These are phyloP conservation scores for Suaeda aralocaspica DNA, from an alignment of 148 eudicot genomes.

Conservation along the genomic window DNA sequence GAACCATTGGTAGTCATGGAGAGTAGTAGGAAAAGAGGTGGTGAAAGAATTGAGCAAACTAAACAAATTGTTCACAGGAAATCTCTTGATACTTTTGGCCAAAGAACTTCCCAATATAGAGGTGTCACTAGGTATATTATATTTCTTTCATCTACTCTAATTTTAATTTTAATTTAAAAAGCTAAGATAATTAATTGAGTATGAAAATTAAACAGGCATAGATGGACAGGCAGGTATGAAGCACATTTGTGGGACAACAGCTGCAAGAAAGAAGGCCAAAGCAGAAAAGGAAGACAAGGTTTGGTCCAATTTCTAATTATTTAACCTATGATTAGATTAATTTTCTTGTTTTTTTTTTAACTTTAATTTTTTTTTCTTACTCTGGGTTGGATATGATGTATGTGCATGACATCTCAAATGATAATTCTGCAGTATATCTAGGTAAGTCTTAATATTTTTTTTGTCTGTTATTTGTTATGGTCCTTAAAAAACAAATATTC, in stretches of 20 bases:
- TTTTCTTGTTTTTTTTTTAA: not conserved
- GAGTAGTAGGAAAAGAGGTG: slow-evolving; percentile 56
- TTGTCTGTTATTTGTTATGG: not conserved
- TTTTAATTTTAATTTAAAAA: not conserved
- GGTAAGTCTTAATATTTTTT: slow-evolving; percentile 46
- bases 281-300: slow-evolving; percentile 97
- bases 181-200: not conserved
- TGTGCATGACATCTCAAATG: not conserved
- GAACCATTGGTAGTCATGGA: slow-evolving; percentile 46
- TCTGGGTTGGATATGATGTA: slow-evolving; percentile 18
- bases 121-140: slow-evolving; percentile 75
- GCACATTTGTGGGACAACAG: slow-evolving; percentile 51
- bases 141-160: not conserved
- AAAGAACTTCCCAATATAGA: slow-evolving; percentile 93
- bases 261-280: slow-evolving; percentile 95
- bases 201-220: slow-evolving; percentile 48
- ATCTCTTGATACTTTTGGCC: slow-evolving; percentile 93
- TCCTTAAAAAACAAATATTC: not conserved
- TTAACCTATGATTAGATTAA: not conserved
- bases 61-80: slow-evolving; percentile 87
- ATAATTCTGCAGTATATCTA: slow-evolving; percentile 68
- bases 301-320: slow-evolving; percentile 7
- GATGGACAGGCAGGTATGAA: slow-evolving; percentile 60
- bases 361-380: not conserved
- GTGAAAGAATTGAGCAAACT: slow-evolving; percentile 41